These are phyloP conservation scores for Naematelia encephala DNA, from an alignment of 768 basidiomycete species.

Conservation along the genomic window DNA sequence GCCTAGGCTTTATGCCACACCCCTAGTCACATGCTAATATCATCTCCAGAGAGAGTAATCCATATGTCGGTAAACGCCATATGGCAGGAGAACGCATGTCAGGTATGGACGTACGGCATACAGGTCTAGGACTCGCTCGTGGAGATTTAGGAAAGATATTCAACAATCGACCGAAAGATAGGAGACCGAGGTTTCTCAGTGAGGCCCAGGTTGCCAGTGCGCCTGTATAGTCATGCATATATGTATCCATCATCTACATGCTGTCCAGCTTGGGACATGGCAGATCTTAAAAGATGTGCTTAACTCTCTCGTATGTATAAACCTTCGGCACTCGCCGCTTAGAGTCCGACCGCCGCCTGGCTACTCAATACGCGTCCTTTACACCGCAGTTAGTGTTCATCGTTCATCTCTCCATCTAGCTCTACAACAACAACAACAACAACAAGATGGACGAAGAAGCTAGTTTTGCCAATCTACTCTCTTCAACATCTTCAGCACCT, in stretches of 20 bases:
- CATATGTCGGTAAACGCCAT: conserved; percentile 17
- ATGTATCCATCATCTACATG: background rate
- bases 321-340: no score
- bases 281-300: no score
- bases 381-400: no score
- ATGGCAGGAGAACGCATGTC: conserved; percentile 23
- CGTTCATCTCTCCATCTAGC: no score
- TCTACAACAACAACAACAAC: no score
- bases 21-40: no score
- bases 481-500: conserved; percentile 25
- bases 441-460: conserved; percentile 24
- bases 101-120: conserved; percentile 19
- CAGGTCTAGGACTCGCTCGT: conserved; percentile 21
- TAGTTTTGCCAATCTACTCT: conserved; percentile 38
- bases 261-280: background rate
- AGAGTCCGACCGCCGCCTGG: no score
- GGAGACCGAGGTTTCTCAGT: conserved; percentile 10
- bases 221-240: background rate
- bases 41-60: conserved; percentile 7
- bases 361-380: no score
- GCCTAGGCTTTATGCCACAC: no score
- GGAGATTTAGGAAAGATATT: conserved; percentile 14
- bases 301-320: no score
- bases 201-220: conserved; percentile 1
- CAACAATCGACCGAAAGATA: background rate